A percentile compares a stretch with the other conserved stretches of the same genome.
These are phyloP conservation scores for Paramicrosporidium saccamoebae DNA, from an alignment of 371 early-diverging fungal genomes.

Conservation along the genomic window DNA sequence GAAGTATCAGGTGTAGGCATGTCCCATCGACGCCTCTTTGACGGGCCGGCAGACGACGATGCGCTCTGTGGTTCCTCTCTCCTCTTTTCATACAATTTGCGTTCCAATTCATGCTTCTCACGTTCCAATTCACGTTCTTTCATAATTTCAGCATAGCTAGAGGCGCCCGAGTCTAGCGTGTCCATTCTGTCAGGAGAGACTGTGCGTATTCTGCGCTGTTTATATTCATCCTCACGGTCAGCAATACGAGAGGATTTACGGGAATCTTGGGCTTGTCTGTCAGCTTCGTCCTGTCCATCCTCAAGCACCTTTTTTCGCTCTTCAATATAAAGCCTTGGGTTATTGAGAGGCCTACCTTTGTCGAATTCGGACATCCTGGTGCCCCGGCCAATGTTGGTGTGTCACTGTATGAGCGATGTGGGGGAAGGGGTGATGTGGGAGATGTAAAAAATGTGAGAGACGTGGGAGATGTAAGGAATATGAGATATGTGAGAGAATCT, in stretches of 20 bases:
- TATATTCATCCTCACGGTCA: constrained; percentile 60
- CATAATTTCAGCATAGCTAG: constrained; percentile 45
- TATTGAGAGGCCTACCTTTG: too few species aligned
- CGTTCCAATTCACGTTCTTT: constrained; percentile 44
- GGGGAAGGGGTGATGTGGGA: too few species aligned
- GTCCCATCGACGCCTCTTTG: constrained; percentile 53
- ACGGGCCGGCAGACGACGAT: constrained; percentile 1
- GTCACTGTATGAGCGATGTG: too few species aligned
- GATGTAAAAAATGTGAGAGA: too few species aligned
- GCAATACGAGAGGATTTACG: constrained; percentile 31
- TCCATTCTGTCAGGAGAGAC: constrained; percentile 60
- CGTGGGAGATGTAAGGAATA: too few species aligned
- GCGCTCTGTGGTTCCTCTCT: constrained; percentile 1
- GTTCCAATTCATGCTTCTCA: constrained; percentile 25
- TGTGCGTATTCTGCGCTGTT: constrained; percentile 30
- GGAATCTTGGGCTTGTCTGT: constrained; percentile 10
- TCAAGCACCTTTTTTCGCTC: too few species aligned
- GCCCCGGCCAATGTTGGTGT: too few species aligned
- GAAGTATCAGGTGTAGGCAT: constrained; percentile 25
- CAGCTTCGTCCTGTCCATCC: too few species aligned
- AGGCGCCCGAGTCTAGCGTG: constrained; percentile 18
- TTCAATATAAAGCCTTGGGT: too few species aligned
- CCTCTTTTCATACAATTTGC: constrained; percentile 21
- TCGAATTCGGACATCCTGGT: too few species aligned
- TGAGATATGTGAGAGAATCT: too few species aligned